A percentile compares a stretch with the other conserved stretches of the same genome.
phyloP scores from a whole-genome alignment of 2,329 filamentous ascomycete genomes.

The Penicillium sp. region DNA sequence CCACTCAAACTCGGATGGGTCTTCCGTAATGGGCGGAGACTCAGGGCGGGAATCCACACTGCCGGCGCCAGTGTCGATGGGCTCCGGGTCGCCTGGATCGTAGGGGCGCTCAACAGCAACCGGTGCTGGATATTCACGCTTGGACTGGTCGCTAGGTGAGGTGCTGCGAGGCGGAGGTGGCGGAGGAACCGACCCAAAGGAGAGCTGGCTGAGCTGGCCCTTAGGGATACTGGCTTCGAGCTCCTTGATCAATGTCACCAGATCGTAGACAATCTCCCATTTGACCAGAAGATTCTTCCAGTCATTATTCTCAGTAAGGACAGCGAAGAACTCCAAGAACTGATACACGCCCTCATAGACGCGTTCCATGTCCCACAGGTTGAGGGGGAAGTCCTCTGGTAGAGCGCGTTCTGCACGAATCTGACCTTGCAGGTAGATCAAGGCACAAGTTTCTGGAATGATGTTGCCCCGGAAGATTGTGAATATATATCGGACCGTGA shows the following conservation, averaged over 20 bases:
- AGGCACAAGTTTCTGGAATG: constrained; percentile 88
- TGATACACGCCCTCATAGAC: constrained; percentile 93
- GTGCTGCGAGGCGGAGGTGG: constrained; percentile 28
- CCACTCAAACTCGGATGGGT: constrained; percentile 66
- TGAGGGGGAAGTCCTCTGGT: constrained; percentile 85
- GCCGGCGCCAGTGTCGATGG: constrained; percentile 38
- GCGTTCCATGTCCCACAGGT: constrained; percentile 96
- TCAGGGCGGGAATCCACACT: constrained; percentile 45
- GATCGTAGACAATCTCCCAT: constrained; percentile 87
- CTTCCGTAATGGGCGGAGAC: constrained; percentile 54
- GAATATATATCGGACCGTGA: constrained; percentile 83
- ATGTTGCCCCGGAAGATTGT: constrained; percentile 89
- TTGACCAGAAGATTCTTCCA: constrained; percentile 82
- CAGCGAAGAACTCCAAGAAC: constrained; percentile 89
- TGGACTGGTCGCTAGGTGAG: constrained; percentile 29
- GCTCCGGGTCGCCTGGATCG: constrained; percentile 46
- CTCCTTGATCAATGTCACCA: constrained; percentile 80
- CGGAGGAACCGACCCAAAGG: constrained; percentile 26
- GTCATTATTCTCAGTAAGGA: constrained; percentile 78
- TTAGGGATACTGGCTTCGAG: constrained; percentile 86
- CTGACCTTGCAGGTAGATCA: constrained; percentile 89
- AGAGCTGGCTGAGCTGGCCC: constrained; percentile 59
- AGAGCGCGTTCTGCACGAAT: constrained; percentile 74
- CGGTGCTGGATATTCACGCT: constrained; percentile 36
- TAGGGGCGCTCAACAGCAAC: constrained; percentile 65